Evolutionary conservation across 163 green algal genomes (phyloP).

Genomic region (Volvox carteri): DNA sequence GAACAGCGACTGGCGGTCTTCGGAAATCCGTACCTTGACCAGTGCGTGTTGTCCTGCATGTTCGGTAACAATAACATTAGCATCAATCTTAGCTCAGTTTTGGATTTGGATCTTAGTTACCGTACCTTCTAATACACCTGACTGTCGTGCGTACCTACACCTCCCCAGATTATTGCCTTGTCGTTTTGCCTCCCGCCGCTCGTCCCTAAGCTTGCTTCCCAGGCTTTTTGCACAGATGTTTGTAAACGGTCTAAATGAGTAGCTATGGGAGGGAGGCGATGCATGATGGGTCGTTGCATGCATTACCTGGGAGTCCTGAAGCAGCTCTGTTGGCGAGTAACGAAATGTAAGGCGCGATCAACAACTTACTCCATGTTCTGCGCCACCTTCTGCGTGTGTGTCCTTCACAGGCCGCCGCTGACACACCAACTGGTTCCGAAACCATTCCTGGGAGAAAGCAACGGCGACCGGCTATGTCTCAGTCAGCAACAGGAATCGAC

Average conservation of each 20-base stretch:
- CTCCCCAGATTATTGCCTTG: too few species aligned
- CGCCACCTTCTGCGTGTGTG: neutral
- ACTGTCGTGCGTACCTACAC: neutral
- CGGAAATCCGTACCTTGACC: neutral
- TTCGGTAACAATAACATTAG: neutral
- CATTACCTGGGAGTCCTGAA: too few species aligned
- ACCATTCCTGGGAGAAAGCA: too few species aligned
- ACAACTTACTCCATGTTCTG: neutral
- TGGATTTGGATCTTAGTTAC: neutral
- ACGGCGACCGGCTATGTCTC: too few species aligned
- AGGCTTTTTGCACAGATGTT: too few species aligned
- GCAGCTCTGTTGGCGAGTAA: neutral
- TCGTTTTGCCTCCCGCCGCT: neutral
- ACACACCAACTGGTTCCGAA: neutral
- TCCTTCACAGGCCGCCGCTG: neutral
- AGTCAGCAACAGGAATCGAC: too few species aligned
- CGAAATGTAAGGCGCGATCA: neutral
- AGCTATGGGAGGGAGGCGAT: too few species aligned
- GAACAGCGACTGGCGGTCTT: conserved; percentile 1
- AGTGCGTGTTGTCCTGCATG: neutral
- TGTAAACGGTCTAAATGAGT: too few species aligned
- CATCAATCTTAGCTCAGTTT: neutral
- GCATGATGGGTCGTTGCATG: too few species aligned
- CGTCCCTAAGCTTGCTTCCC: neutral
- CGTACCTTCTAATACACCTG: neutral